Evolutionary conservation across 1,284 basidiomycete genomes (phyloP).

Genomic region (Apiotrichum gracile): DNA sequence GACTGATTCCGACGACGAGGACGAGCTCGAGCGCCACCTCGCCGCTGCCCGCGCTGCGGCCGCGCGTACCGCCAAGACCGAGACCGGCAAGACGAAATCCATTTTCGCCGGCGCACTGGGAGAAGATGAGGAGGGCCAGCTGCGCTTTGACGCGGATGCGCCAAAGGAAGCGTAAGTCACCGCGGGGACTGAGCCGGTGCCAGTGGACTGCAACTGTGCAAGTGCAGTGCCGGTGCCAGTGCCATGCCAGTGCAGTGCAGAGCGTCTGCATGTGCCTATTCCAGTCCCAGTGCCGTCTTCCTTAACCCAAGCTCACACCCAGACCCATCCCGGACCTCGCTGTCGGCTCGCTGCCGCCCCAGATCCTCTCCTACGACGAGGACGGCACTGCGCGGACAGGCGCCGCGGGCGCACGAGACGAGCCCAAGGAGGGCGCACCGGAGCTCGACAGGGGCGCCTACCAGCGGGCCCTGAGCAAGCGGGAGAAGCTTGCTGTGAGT

Average conservation of each 20-base stretch:
- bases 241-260: slow-evolving; percentile 1
- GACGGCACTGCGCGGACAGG: slow-evolving; percentile 29
- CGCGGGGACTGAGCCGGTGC: neutral
- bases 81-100: neutral
- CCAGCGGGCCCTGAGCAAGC: slow-evolving; percentile 34
- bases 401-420: neutral
- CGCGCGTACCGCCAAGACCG: neutral
- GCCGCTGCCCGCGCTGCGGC: slow-evolving; percentile 52
- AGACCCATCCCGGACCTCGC: slow-evolving; percentile 52
- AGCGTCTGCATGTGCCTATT: too few species aligned
- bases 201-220: neutral
- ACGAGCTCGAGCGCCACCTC: slow-evolving; percentile 61
- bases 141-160: slow-evolving; percentile 38
- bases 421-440: slow-evolving; percentile 5
- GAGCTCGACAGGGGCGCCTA: slow-evolving; percentile 52
- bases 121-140: slow-evolving; percentile 39
- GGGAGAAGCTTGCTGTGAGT: slow-evolving; percentile 40
- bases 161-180: slow-evolving; percentile 41
- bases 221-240: too few species aligned
- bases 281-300: too few species aligned
- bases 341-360: slow-evolving; percentile 52
- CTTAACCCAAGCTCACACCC: slow-evolving; percentile 5
- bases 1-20: slow-evolving; percentile 35
- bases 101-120: slow-evolving; percentile 12
- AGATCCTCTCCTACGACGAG: slow-evolving; percentile 50